phyloP scores from a whole-genome alignment of 1,284 basidiomycete species.

The Ganoderma boninense region DNA sequence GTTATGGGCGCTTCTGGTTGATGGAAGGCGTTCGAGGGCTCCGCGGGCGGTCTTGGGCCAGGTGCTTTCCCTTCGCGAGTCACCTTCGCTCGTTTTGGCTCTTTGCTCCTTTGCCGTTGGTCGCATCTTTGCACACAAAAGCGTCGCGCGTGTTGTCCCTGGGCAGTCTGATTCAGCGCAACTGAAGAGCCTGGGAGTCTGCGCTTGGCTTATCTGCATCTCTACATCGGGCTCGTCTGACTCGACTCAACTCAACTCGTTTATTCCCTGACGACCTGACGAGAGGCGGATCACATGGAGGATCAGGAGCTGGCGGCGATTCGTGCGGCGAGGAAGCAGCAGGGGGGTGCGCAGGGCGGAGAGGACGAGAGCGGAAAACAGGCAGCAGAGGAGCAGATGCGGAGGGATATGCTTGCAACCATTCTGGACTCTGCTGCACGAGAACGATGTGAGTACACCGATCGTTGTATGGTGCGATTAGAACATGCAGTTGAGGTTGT shows the following conservation, averaged over 20 bases:
- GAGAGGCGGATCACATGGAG: constrained; percentile 30
- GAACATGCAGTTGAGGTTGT: too few relatives aligned
- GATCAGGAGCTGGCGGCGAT: constrained; percentile 54
- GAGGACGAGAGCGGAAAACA: constrained; percentile 67
- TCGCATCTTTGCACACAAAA: not conserved
- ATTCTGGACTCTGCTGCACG: constrained; percentile 89
- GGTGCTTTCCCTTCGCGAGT: constrained; percentile 25
- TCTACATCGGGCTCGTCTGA: not conserved
- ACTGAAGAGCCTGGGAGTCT: not conserved
- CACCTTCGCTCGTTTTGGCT: constrained; percentile 18
- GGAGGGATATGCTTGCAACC: constrained; percentile 84
- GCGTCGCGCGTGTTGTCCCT: not conserved
- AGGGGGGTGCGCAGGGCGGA: constrained; percentile 30
- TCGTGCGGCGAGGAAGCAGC: constrained; percentile 51
- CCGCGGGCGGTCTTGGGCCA: constrained; percentile 12
- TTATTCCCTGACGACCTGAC: constrained; percentile 30
- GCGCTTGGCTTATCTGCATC: not conserved
- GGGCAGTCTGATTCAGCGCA: not conserved
- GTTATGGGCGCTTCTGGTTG: constrained; percentile 7
- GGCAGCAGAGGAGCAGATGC: constrained; percentile 78
- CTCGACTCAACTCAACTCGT: not conserved
- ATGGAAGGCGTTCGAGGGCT: not conserved
- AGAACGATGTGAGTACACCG: constrained; percentile 82
- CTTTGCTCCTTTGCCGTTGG: not conserved
- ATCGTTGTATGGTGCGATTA: constrained; percentile 3